Percentiles rank a stretch among this genome's conserved stretches.
Evolutionary conservation across 352 stramenopile species (phyloP).

Genomic region (Globisporangium parvum): DNA sequence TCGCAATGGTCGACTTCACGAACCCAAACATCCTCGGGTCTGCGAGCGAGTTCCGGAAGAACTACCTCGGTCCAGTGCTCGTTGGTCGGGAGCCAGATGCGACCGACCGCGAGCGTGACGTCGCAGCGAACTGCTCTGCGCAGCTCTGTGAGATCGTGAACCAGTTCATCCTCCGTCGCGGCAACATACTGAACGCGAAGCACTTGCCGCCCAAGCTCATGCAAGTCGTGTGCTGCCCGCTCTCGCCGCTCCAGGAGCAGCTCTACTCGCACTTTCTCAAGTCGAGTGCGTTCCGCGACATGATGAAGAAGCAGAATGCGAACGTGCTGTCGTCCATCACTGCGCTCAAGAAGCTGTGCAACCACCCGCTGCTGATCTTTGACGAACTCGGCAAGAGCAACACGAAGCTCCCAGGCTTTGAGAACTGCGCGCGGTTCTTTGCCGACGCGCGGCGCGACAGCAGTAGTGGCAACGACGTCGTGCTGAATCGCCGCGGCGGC

Average conservation of each 20-base stretch:
- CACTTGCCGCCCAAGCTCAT: slow-evolving; percentile 98
- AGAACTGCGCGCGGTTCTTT: slow-evolving; percentile 69
- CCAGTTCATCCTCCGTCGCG: slow-evolving; percentile 96
- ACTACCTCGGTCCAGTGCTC: slow-evolving; percentile 89
- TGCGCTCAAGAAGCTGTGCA: slow-evolving; percentile 97
- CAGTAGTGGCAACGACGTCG: background rate
- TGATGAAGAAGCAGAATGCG: slow-evolving; percentile 92
- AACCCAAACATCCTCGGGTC: slow-evolving; percentile 81
- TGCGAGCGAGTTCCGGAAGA: slow-evolving; percentile 90
- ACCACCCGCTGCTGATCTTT: slow-evolving; percentile 95
- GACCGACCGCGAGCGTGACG: slow-evolving; percentile 69
- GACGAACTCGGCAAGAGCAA: slow-evolving; percentile 78
- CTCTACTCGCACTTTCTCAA: slow-evolving; percentile 96
- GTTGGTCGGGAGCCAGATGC: slow-evolving; percentile 87
- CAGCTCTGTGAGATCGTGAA: slow-evolving; percentile 97
- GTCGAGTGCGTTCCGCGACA: slow-evolving; percentile 93
- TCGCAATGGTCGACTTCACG: slow-evolving; percentile 94
- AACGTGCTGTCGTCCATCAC: slow-evolving; percentile 86
- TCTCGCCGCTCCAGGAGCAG: slow-evolving; percentile 94
- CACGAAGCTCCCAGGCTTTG: slow-evolving; percentile 78
- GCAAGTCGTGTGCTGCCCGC: slow-evolving; percentile 97
- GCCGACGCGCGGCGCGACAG: slow-evolving; percentile 20
- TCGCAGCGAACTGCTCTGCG: slow-evolving; percentile 86
- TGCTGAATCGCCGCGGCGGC: slow-evolving; percentile 25
- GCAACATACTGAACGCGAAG: slow-evolving; percentile 98